Evolutionary conservation across 179 eudicot genomes (phyloP).

Genomic region (Drosera spatulata): DNA sequence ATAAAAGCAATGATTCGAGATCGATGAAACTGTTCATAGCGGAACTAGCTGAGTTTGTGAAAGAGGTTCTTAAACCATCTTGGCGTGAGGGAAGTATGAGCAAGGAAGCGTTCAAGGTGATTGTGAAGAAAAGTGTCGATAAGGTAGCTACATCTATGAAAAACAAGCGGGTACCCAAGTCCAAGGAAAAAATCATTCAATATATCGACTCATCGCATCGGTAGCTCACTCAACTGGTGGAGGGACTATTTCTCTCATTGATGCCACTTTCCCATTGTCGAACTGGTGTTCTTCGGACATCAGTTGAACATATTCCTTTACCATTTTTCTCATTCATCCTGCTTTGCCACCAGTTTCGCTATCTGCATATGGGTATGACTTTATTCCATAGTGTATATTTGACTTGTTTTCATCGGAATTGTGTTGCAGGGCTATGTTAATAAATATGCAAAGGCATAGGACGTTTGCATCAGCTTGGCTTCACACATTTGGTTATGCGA

Average conservation of each 20-base stretch:
- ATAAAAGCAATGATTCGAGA: slow-evolving; percentile 69
- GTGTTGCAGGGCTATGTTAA: slow-evolving; percentile 81
- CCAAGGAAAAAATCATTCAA: slow-evolving; percentile 76
- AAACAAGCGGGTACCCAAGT: slow-evolving; percentile 69
- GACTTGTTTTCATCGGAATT: neutral
- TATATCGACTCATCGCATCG: slow-evolving; percentile 84
- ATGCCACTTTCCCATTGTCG: too few relatives aligned
- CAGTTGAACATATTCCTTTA: too few relatives aligned
- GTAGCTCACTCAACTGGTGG: slow-evolving; percentile 78
- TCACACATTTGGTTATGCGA: neutral
- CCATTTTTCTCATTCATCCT: neutral
- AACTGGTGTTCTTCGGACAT: too few relatives aligned
- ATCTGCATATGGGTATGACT: too few relatives aligned
- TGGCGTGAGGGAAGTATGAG: slow-evolving; percentile 99
- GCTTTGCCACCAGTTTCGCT: neutral
- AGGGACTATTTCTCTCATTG: slow-evolving; percentile 54
- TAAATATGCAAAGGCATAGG: slow-evolving; percentile 61
- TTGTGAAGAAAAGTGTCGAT: slow-evolving; percentile 95
- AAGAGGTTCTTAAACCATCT: slow-evolving; percentile 83
- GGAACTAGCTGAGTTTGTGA: slow-evolving; percentile 81
- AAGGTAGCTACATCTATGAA: slow-evolving; percentile 94
- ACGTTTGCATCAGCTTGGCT: slow-evolving; percentile 9
- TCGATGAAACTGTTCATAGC: slow-evolving; percentile 79
- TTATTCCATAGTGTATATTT: too few relatives aligned
- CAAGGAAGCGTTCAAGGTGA: slow-evolving; percentile 96